Percentiles rank a stretch among this genome's conserved stretches.
These are phyloP conservation scores for Fusarium musae DNA, from an alignment of 2,329 filamentous ascomycete genomes.

Conservation along the genomic window DNA sequence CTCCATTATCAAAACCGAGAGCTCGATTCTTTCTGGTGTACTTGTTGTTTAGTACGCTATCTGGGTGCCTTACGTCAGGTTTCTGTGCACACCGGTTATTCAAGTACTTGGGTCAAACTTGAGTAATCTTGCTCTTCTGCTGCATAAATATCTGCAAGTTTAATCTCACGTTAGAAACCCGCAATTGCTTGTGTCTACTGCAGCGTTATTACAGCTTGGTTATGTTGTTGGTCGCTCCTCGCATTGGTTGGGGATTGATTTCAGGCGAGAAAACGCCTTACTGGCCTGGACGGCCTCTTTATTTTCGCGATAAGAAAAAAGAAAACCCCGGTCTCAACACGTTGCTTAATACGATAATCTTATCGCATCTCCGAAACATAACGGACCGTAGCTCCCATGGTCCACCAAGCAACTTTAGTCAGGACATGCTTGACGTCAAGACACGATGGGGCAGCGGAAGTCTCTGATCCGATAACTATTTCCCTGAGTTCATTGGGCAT, in stretches of 20 bases:
- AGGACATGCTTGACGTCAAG: neutral
- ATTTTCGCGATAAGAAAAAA: neutral
- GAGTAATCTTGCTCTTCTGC: accelerated
- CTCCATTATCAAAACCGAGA: accelerated
- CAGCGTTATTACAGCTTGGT: neutral
- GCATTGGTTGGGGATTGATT: neutral
- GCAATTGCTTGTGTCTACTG: too few relatives aligned
- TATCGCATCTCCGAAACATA: neutral
- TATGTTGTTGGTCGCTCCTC: neutral
- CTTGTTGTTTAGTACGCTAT: too few relatives aligned
- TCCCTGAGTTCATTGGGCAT: neutral
- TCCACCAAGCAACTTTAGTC: neutral
- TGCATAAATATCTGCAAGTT: accelerated
- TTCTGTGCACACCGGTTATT: too few relatives aligned
- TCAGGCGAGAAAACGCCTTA: neutral
- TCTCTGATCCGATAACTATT: neutral
- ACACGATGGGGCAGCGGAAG: accelerated
- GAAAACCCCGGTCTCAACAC: neutral
- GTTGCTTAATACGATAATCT: neutral
- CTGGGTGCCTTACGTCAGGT: too few relatives aligned
- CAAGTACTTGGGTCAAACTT: too few relatives aligned
- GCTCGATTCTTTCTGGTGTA: too few relatives aligned
- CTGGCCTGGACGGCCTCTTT: accelerated
- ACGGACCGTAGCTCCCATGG: neutral
- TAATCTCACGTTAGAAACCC: accelerated